Conservation (phyloP, 140 eudicot genomes). For the Senecio squalidus region DNA sequence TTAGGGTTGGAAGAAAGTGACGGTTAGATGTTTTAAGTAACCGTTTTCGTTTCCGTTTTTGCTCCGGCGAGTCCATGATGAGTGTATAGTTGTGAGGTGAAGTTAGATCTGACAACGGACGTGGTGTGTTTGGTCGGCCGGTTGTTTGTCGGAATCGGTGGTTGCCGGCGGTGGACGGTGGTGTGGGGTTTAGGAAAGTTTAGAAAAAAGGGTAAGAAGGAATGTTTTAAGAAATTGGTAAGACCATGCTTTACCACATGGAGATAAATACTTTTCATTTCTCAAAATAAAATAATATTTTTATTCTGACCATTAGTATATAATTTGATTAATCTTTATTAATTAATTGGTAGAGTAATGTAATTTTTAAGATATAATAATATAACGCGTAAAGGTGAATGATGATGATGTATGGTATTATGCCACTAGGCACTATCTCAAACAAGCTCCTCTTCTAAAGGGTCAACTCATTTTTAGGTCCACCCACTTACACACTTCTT, state of each 20-base stretch:
- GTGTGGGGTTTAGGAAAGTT: constrained; percentile 13
- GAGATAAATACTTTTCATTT: constrained; percentile 10
- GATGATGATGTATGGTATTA: too few species aligned
- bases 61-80: constrained; percentile 67
- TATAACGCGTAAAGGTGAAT: too few species aligned
- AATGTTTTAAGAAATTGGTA: constrained; percentile 25
- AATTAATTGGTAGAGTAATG: too few species aligned
- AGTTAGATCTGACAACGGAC: constrained; percentile 13
- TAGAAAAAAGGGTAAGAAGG: constrained; percentile 10
- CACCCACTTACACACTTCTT: too few species aligned
- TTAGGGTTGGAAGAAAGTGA: constrained; percentile 34
- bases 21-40: constrained; percentile 17
- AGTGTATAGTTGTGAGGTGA: neutral
- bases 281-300: neutral
- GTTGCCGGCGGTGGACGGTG: neutral
- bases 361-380: too few species aligned
- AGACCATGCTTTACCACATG: neutral
- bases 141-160: constrained; percentile 24
- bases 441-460: too few species aligned
- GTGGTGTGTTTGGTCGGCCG: constrained; percentile 16
- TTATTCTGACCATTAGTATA: too few species aligned
- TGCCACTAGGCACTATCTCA: too few species aligned
- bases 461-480: too few species aligned
- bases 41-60: constrained; percentile 46
- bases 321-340: too few species aligned